These are phyloP conservation scores for Debaryomyces nepalensis DNA, from an alignment of 1,139 yeast genomes.

Conservation along the genomic window DNA sequence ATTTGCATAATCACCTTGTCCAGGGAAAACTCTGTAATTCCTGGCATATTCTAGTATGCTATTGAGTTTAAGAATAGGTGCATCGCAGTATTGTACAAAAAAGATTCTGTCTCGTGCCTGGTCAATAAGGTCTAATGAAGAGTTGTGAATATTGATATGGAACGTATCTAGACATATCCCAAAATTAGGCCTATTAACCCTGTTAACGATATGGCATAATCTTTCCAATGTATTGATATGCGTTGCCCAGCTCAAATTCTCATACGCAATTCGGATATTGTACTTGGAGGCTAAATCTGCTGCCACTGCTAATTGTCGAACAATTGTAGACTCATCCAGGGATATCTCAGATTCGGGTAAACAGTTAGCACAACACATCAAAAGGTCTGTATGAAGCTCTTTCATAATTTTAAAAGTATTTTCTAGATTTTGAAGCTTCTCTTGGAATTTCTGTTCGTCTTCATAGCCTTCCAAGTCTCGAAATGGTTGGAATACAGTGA, in stretches of 20 bases:
- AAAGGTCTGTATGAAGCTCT: constrained; percentile 16
- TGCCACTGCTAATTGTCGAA: constrained; percentile 17
- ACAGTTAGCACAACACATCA: constrained; percentile 17
- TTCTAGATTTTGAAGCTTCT: constrained; percentile 14
- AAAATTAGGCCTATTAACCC: constrained; percentile 17
- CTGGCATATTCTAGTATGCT: constrained; percentile 15
- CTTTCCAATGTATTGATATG: constrained; percentile 14
- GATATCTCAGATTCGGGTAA: constrained; percentile 11
- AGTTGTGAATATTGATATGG: constrained; percentile 15
- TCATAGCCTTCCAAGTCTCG: constrained; percentile 18
- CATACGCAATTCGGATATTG: constrained; percentile 16
- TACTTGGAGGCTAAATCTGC: constrained; percentile 15
- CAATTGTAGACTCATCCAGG: constrained; percentile 10
- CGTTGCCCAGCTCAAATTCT: constrained; percentile 17
- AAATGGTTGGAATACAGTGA: constrained; percentile 17
- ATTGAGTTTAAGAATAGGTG: constrained; percentile 12
- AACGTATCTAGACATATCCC: constrained; percentile 19
- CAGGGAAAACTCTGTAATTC: constrained; percentile 18
- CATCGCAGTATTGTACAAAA: constrained; percentile 19
- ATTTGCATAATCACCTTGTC: constrained; percentile 17
- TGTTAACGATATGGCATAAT: constrained; percentile 13
- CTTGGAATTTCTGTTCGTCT: constrained; percentile 10
- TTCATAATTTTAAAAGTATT: constrained; percentile 12
- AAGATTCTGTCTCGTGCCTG: constrained; percentile 14
- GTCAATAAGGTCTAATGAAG: constrained; percentile 9